Evolutionary conservation across 768 basidiomycete genomes (phyloP), one percentile per base, ranked within the genome.

Genomic region (Leccinum variicolor): DNA sequence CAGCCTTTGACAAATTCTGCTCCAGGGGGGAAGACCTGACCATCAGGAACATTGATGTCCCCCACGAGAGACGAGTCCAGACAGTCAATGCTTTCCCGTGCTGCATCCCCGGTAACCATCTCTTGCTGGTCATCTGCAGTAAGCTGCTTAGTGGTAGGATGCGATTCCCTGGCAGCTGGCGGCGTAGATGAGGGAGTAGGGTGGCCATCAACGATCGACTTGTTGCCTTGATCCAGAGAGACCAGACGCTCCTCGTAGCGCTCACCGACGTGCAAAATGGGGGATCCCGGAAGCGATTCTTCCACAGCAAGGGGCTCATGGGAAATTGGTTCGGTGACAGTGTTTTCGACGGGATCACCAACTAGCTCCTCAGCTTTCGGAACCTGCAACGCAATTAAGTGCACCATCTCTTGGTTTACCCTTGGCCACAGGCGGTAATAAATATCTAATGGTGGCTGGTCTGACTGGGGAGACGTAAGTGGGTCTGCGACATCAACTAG

Each of bases 1-100:
- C 92, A 94, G 21, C 84, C 84, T 73, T 93, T 94, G 55, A 92
- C 81, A 64, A 94, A 94, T 68, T 90, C 89, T 0, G 89, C 90
- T 33, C 92, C 92, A 7, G 90, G 85, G 29, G 90, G 89, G 67
- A 93, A 88, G 50, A 80, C 65, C 63, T 91, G 89, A 1, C 90
- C 91, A 62, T 89, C 86, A 4, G 81, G 76, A 51, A 90, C 85
- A 33, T 89, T 92, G 41, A 85, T 77, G 66, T 92, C 87, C 34
- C 77, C 77, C 6, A 92, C 58, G 59, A 86, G 86, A 6, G 74
- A 74, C 4, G 89, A 87, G 36, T 77, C 77, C 57, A 88, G 66
- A 19, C 26, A 31, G 31, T 31, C 31, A 13, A 31, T 7, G 5
- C 13, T 34, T 36, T 57, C 50, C 14, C 1, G 50, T 1, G 50